Base-by-base conservation (phyloP, 2,329 filamentous ascomycete genomes). In the Sporothrix pseudoabietina region DNA sequence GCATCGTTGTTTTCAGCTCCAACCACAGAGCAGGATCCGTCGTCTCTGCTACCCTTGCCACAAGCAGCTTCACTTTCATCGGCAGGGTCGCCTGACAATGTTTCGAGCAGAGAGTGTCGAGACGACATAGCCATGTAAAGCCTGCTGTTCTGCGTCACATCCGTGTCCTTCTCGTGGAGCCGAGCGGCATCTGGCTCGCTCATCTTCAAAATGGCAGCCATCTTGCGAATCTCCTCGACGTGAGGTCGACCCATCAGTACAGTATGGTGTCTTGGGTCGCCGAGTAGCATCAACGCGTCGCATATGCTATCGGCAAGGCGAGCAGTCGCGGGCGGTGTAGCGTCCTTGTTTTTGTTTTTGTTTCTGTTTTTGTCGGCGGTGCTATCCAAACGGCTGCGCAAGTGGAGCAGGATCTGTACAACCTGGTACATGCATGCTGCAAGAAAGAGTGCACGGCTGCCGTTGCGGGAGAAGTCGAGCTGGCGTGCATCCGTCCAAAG, bases 401-500 rank as follows among this genome's bases (percentile, higher is more conserved):
- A 32, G 9, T 44, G 55, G 0, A 63, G 6, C 19, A 73, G 39
- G 14, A 73, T 70, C 12, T 55, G 65, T 14, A 55, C 52, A 2
- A 73, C 65, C 14, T 73, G 71, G 55, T 69, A 73, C 30, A 69
- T 41, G 65, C 65, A 63, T 7, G 44, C 41, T 1, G 41, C 44
- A 3, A 73, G 41, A 22, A 73, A 63, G 26, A 30, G 39, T 9
- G 32, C 30, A 3, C 41, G n/a, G 26, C 26, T 44, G 54, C 26
- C 30, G 26, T 52, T 68, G 39, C 54, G 6, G 5, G 26, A 9
- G 22, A 59, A 44, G 61, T 63, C 63, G 3, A 49, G 35, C 16
- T 54, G 49, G 26, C 16, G 35, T 7, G 65, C 71, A 26, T 69
- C 65, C 2, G 30, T 32, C 65, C 71, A 73, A 3, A 73, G 54